Conservation (phyloP, 2,329 filamentous ascomycete genomes). For the Penicillium expansum region DNA sequence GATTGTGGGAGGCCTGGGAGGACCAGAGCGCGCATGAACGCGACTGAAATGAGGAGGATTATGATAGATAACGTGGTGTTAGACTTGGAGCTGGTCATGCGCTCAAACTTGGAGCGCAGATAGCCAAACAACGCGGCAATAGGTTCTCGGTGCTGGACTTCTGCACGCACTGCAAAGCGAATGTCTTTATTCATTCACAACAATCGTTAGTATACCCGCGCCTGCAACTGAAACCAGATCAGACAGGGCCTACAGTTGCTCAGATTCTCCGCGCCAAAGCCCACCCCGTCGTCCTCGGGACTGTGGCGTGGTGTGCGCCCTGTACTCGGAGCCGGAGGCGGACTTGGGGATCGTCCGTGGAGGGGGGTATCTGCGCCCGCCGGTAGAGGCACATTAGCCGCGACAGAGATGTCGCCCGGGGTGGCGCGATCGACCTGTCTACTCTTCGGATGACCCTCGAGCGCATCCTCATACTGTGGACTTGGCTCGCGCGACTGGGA, state of each 20-base stretch:
- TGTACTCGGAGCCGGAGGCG: conserved; percentile 41
- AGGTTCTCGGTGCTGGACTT: conserved; percentile 83
- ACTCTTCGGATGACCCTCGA: conserved; percentile 40
- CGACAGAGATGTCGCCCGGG: conserved; percentile 29
- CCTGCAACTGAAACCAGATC: conserved; percentile 27
- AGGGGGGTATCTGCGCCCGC: conserved; percentile 54
- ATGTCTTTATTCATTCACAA: conserved; percentile 60
- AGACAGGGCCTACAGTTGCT: conserved; percentile 52
- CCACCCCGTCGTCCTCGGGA: conserved; percentile 36
- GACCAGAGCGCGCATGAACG: conserved; percentile 64
- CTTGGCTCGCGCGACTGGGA: conserved; percentile 57
- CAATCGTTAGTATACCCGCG: conserved; percentile 35
- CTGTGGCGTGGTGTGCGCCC: conserved; percentile 14
- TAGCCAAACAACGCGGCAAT: conserved; percentile 71
- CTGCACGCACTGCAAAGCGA: conserved; percentile 80
- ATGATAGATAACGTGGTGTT: conserved; percentile 64
- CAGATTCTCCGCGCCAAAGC: conserved; percentile 38
- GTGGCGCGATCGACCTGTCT: conserved; percentile 20
- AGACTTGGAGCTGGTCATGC: conserved; percentile 66
- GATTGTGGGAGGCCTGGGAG: conserved; percentile 65
- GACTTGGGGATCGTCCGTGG: conserved; percentile 57
- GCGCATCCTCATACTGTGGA: conserved; percentile 59
- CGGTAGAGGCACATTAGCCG: conserved; percentile 56
- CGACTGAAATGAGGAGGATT: conserved; percentile 62
- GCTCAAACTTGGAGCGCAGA: conserved; percentile 58